Percentiles rank a stretch among this genome's conserved stretches.
Evolutionary conservation across 805 yeast genomes (phyloP).

Genomic region (Sugiyamaella qingdaonensis): DNA sequence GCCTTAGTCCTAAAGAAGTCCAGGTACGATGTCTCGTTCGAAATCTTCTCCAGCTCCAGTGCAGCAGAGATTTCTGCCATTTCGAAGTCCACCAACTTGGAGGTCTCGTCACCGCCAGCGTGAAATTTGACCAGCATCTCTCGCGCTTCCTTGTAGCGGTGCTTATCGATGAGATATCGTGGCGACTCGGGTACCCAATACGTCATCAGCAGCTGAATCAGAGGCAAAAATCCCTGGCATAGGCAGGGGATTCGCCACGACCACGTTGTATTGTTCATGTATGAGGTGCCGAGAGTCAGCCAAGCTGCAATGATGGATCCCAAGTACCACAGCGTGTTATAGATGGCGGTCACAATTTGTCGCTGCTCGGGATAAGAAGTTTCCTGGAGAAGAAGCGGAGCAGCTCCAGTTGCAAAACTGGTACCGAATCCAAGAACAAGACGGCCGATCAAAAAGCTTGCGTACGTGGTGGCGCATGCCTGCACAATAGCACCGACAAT

Average conservation of each 20-base stretch:
- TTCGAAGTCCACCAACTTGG: slow-evolving; percentile 14
- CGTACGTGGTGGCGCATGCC: slow-evolving; percentile 42
- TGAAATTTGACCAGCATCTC: slow-evolving; percentile 31
- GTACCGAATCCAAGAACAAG: slow-evolving; percentile 68
- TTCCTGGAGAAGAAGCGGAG: slow-evolving; percentile 77
- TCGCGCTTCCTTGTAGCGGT: slow-evolving; percentile 52
- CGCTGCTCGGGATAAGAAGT: slow-evolving; percentile 59
- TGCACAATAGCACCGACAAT: slow-evolving; percentile 55
- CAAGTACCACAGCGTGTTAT: slow-evolving; percentile 63
- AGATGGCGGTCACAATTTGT: slow-evolving; percentile 56
- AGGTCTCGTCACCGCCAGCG: slow-evolving; percentile 15
- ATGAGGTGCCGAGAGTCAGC: slow-evolving; percentile 64
- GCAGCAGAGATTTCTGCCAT: slow-evolving; percentile 15
- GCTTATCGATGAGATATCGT: slow-evolving; percentile 64
- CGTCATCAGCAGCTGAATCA: slow-evolving; percentile 47
- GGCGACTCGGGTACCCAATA: slow-evolving; percentile 84
- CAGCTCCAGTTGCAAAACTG: slow-evolving; percentile 67
- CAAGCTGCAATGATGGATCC: slow-evolving; percentile 79
- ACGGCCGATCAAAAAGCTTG: slow-evolving; percentile 66
- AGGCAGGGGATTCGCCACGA: slow-evolving; percentile 77
- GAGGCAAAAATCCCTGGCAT: slow-evolving; percentile 57
- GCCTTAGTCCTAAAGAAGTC: slow-evolving; percentile 9
- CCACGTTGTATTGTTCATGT: slow-evolving; percentile 33
- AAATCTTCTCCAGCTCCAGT: slow-evolving; percentile 12
- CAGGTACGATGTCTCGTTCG: neutral